These are phyloP conservation scores for Cylindrodendrum hubeiense DNA, from an alignment of 2,329 filamentous ascomycete genomes.

Conservation along the genomic window DNA sequence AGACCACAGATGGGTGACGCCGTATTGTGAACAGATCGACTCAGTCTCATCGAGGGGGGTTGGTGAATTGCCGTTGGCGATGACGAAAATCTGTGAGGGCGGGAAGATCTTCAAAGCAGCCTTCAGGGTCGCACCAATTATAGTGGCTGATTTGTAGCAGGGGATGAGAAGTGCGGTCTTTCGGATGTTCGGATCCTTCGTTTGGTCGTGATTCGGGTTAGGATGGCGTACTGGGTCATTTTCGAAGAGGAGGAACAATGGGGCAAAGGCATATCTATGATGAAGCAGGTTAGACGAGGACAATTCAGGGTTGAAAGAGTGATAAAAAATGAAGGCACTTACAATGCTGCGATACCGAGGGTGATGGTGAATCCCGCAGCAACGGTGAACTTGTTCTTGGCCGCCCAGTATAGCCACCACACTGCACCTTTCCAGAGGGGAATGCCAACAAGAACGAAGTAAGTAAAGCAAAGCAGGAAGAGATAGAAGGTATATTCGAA, in stretches of 20 bases:
- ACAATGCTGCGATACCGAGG: conserved; percentile 16
- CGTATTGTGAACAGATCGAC: conserved; percentile 18
- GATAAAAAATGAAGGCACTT: not conserved
- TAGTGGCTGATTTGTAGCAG: conserved; percentile 26
- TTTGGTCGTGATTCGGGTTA: conserved; percentile 1
- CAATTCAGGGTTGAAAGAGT: not conserved
- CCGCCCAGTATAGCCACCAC: conserved; percentile 16
- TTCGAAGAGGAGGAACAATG: conserved; percentile 15
- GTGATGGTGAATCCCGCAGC: conserved; percentile 9
- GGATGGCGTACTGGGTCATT: not conserved
- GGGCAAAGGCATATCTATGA: conserved; percentile 15
- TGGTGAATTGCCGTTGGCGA: conserved; percentile 29
- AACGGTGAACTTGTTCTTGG: conserved; percentile 8
- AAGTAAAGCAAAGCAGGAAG: conserved; percentile 3
- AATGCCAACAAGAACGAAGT: conserved; percentile 21
- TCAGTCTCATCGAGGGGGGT: conserved; percentile 24
- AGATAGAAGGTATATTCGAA: conserved; percentile 15
- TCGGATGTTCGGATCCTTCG: not conserved
- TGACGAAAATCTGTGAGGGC: conserved; percentile 22
- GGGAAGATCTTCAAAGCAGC: conserved; percentile 23
- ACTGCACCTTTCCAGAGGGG: conserved; percentile 23
- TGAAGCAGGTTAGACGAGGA: not conserved
- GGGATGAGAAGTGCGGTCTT: conserved; percentile 26
- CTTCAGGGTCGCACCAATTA: conserved; percentile 21
- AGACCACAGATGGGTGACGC: conserved; percentile 26